phyloP scores from a whole-genome alignment of 306 rosid species.

The Gleditsia sinensis region DNA sequence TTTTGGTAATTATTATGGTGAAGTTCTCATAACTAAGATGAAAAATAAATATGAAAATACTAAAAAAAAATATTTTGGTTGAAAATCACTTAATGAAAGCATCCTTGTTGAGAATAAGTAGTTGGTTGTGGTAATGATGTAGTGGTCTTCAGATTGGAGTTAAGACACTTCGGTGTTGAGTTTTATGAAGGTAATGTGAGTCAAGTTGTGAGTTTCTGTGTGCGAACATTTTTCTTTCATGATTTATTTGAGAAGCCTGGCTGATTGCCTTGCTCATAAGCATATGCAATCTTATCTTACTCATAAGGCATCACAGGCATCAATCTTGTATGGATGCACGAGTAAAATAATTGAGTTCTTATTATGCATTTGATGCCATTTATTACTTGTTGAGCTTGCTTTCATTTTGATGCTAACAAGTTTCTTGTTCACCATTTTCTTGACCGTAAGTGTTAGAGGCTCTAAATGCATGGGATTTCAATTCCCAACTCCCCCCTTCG shows the following conservation, averaged over 20 bases:
- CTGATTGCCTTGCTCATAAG: background rate
- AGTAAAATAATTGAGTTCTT: background rate
- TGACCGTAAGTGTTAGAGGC: too few species aligned
- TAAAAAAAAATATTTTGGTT: conserved; percentile 19
- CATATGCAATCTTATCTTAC: background rate
- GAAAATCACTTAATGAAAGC: conserved; percentile 22
- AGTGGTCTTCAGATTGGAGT: background rate
- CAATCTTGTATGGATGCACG: background rate
- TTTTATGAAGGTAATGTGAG: background rate
- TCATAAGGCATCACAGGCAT: background rate
- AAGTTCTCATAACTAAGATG: conserved; percentile 2
- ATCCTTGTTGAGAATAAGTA: background rate
- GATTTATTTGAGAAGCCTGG: background rate
- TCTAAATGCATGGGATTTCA: too few species aligned
- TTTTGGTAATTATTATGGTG: background rate
- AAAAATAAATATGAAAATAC: background rate
- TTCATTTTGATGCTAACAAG: conserved; percentile 9
- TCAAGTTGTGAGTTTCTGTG: background rate
- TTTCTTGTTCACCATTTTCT: background rate
- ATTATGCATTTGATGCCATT: background rate
- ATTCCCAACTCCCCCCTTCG: too few species aligned
- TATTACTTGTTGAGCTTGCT: conserved; percentile 15
- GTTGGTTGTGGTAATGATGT: background rate
- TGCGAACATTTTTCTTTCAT: background rate
- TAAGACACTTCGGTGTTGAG: background rate